Evolutionary conservation across 2,329 filamentous ascomycete genomes (phyloP), one percentile per base, ranked within the genome.

Genomic region (Sphaerulina populicola): DNA sequence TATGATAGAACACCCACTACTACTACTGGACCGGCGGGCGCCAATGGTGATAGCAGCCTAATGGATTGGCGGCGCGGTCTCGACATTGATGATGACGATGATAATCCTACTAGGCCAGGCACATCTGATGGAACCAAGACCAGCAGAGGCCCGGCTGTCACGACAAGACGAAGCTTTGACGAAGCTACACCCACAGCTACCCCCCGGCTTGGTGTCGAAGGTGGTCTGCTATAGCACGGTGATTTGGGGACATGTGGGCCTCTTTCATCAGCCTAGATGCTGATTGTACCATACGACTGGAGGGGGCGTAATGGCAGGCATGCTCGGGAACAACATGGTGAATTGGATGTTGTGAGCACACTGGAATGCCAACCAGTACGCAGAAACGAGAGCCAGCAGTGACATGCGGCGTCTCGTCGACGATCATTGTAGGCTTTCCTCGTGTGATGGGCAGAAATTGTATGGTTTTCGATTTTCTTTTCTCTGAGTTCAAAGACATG

Each of bases 61-160:
- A 82, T 84, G 9, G 85, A 86, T 65, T 94, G 88, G 88, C 77
- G 87, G 60, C 86, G 86, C 68, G 77, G 85, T 62, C 75, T 93
- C 49, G 86, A 91, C 67, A 73, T 64, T 23, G 60, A 57, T 31
- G 59, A 62, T 27, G 61, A 64, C 6, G 62, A 63, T 21, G 57
- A 61, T 33, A 54, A 62, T 49, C 38, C 46, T 40, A 57, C 53
- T 14, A 47, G 54, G 37, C 55, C 52, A 11, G 53, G 47, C n/a
- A 57, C 55, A n/a, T 42, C 44, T 23, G 47, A 53, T 31, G 42
- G 41, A 9, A 38, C 46, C n/a, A 53, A 44, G 29, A 43, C 11
- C n/a, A 48, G 46, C 37, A 48, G 30, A 15, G 23, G 29, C 30
- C 46, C 46, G 29, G 46, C 31, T 11, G 18, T 38, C 12, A 33